phyloP scores from a whole-genome alignment of 768 basidiomycete species.

The Termitomyces sp. region DNA sequence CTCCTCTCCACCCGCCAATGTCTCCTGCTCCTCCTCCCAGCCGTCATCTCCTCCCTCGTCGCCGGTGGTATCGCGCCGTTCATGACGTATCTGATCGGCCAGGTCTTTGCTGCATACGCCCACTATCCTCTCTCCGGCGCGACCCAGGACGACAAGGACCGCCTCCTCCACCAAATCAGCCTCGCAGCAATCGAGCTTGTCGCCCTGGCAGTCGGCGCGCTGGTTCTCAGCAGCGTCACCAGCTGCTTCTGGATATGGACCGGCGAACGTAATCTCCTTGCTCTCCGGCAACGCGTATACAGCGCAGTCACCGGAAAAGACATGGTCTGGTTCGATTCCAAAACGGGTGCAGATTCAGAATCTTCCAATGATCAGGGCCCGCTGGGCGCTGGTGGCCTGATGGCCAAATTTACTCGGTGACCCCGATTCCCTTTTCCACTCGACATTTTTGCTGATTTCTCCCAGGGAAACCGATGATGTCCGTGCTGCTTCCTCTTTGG shows the following conservation, averaged over 20 bases:
- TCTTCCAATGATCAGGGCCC: slow-evolving; percentile 38
- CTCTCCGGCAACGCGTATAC: slow-evolving; percentile 66
- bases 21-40: slow-evolving; percentile 58
- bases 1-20: slow-evolving; percentile 54
- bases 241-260: slow-evolving; percentile 82
- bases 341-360: slow-evolving; percentile 55
- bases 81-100: slow-evolving; percentile 82
- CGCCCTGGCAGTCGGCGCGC: slow-evolving; percentile 56
- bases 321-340: slow-evolving; percentile 89
- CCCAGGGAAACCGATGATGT: slow-evolving; percentile 92
- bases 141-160: slow-evolving; percentile 35
- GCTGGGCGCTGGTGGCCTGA: slow-evolving; percentile 82
- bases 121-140: slow-evolving; percentile 37
- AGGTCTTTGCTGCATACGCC: slow-evolving; percentile 70
- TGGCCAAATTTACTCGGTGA: slow-evolving; percentile 88
- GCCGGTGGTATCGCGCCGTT: slow-evolving; percentile 75
- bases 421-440: slow-evolving; percentile 5
- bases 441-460: background rate
- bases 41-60: slow-evolving; percentile 52
- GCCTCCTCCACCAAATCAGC: slow-evolving; percentile 53
- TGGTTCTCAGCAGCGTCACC: slow-evolving; percentile 70
- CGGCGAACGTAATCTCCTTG: slow-evolving; percentile 74
- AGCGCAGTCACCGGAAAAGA: slow-evolving; percentile 58
- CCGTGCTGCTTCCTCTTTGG: slow-evolving; percentile 76
- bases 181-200: slow-evolving; percentile 61